Base-by-base conservation (phyloP, 1,284 basidiomycete species). In the Apiotrichum domesticum region DNA sequence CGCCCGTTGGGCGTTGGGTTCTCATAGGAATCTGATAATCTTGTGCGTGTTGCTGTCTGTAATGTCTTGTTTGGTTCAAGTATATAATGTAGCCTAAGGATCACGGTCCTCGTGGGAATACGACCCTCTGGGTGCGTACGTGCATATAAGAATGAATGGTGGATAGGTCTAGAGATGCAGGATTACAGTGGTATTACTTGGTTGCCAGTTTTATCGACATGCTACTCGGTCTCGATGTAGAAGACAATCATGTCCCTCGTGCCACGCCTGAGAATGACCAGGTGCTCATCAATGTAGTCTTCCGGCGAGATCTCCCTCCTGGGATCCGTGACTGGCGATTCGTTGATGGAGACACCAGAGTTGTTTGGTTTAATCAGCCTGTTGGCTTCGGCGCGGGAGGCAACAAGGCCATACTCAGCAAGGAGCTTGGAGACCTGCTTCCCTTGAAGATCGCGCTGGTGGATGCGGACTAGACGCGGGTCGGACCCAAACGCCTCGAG, bases 221-320 rank as follows among this genome's bases (percentile, higher is more conserved):
- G 8, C 10, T 39, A 9, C 33, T 59, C 43, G 9, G 35, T 7
- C 11, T 75, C 72, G 15, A 77, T 40, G 48, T 70, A 82, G 5
- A 91, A 70, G 47, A 92, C 80, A n/a, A 85, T 73, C 56, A 86
- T 79, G 52, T 85, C 87, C 61, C 86, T 84, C 73, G 86, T 90
- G 5, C 91, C 91, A 35, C 84, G 82, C 49, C 87, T 81, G 29
- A 94, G 63, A 55, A 94, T 81, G 9, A 82, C 83, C 6, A 93
- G 68, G 42, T 80, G 80, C 9, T 77, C 79, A 63, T 86, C 85
- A 13, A 93, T 76, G 40, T 94, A 77, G 63, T 86, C 80, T 0
- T 64, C 65, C 29, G 65, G 62, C n/a, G 69, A 60, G 15, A 90
- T 63, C 37, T 59, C 62, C 6, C 63, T 48, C 32, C 73, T 60